These are phyloP conservation scores for Anastatica hierochuntica DNA, from an alignment of 345 rosid genomes.

Conservation along the genomic window DNA sequence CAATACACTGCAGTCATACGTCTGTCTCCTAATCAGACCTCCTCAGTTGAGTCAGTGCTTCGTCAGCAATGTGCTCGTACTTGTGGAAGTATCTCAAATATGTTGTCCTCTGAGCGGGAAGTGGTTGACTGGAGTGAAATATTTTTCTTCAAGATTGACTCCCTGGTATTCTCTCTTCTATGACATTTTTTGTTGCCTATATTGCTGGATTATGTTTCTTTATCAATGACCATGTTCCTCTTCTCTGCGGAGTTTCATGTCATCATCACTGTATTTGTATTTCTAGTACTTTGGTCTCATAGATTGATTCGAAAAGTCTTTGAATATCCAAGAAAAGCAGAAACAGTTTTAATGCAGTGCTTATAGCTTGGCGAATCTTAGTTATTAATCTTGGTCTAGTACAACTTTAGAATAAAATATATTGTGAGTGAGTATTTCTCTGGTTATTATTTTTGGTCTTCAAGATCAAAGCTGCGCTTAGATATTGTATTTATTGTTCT, in stretches of 20 bases:
- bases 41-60: slow-evolving; percentile 35
- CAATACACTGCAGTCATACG: slow-evolving; percentile 53
- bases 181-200: slow-evolving; percentile 5
- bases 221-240: neutral
- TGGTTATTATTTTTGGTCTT: slow-evolving; percentile 3
- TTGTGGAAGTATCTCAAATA: slow-evolving; percentile 50
- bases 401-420: neutral
- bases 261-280: neutral
- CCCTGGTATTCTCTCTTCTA: slow-evolving; percentile 37
- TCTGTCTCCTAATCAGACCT: slow-evolving; percentile 40
- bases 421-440: neutral
- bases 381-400: slow-evolving; percentile 9
- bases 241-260: neutral
- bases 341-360: neutral
- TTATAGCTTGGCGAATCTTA: slow-evolving; percentile 7
- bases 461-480: slow-evolving; percentile 7
- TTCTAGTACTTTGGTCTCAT: neutral
- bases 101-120: slow-evolving; percentile 41
- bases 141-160: slow-evolving; percentile 80
- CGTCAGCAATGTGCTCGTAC: slow-evolving; percentile 88
- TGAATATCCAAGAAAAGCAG: neutral
- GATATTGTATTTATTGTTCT: neutral
- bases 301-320: too few relatives aligned
- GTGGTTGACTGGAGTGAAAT: slow-evolving; percentile 73
- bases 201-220: slow-evolving; percentile 2